These are phyloP conservation scores for Marchantia paleacea DNA, from an alignment of 225 moss, liverwort and hornwort genomes.

Conservation along the genomic window DNA sequence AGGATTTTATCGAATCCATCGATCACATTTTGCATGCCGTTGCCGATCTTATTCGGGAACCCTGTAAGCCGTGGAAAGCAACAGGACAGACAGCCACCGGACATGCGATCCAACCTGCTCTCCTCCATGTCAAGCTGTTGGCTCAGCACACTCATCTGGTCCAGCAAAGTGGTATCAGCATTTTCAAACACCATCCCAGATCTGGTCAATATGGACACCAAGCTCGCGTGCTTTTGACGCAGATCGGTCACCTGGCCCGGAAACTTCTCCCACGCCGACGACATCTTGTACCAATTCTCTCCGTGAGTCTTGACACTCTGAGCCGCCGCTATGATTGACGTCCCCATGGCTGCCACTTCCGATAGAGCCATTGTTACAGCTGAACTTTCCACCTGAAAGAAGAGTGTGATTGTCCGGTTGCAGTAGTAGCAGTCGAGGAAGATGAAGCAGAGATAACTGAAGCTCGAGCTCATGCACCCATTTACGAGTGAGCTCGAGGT, in stretches of 20 bases:
- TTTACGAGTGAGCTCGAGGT: conserved; percentile 3
- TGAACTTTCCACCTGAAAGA: background rate
- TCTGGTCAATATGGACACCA: conserved; percentile 22
- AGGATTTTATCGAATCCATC: conserved; percentile 24
- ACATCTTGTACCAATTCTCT: conserved; percentile 16
- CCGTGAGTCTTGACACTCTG: conserved; percentile 13
- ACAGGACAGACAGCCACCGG: conserved; percentile 20
- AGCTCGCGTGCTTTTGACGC: conserved; percentile 20
- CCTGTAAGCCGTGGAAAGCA: conserved; percentile 20
- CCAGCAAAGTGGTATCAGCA: conserved; percentile 16
- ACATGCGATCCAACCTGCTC: conserved; percentile 21
- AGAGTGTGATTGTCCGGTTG: background rate
- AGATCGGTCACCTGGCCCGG: conserved; percentile 12
- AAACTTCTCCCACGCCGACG: conserved; percentile 22
- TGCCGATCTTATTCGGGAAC: conserved; percentile 17
- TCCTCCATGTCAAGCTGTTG: conserved; percentile 20
- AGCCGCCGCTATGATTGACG: conserved; percentile 7
- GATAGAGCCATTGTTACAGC: conserved; percentile 16
- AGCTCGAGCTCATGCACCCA: conserved; percentile 7
- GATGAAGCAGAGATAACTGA: background rate
- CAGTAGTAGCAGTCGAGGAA: conserved; percentile 1
- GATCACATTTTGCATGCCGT: conserved; percentile 17
- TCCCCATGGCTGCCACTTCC: conserved; percentile 23
- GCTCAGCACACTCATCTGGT: conserved; percentile 12
- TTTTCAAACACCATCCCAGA: conserved; percentile 25